Conservation (phyloP, 2,329 filamentous ascomycete genomes). For the Apiospora saccharicola region DNA sequence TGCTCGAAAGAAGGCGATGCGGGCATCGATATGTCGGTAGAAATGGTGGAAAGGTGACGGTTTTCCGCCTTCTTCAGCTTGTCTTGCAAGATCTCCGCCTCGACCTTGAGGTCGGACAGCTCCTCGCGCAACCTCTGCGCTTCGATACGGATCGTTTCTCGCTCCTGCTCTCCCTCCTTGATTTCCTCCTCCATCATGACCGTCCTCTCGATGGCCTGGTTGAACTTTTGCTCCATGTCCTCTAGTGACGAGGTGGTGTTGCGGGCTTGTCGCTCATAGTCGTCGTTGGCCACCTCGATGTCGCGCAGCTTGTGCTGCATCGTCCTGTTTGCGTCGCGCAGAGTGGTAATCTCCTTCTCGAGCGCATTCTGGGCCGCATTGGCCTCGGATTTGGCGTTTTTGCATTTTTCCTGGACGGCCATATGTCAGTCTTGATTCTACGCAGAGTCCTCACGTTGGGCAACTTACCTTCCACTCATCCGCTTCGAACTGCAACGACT, state of each 20-base stretch:
- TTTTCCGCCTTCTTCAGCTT: conserved; percentile 80
- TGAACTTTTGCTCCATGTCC: conserved; percentile 97
- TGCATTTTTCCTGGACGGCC: conserved; percentile 81
- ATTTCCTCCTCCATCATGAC: conserved; percentile 97
- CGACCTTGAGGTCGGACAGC: conserved; percentile 90
- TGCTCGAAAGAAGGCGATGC: conserved; percentile 77
- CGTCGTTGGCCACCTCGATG: conserved; percentile 97
- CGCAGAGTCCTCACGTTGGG: conserved; percentile 20
- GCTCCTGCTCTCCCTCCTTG: conserved; percentile 87
- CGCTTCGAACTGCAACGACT: conserved; percentile 84
- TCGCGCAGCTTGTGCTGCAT: conserved; percentile 87
- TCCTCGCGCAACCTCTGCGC: conserved; percentile 90
- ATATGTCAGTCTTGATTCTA: conserved; percentile 26
- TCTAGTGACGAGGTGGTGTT: conserved; percentile 96
- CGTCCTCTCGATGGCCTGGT: conserved; percentile 87
- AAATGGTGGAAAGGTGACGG: conserved; percentile 65
- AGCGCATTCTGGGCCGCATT: conserved; percentile 83
- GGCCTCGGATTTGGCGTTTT: conserved; percentile 89
- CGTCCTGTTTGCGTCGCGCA: conserved; percentile 84
- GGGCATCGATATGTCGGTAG: conserved; percentile 67
- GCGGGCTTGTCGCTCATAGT: conserved; percentile 94
- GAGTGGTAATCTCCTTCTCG: conserved; percentile 93
- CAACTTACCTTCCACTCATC: conserved; percentile 94
- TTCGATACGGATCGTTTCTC: conserved; percentile 88
- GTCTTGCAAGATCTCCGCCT: conserved; percentile 92